Evolutionary conservation across 495 filamentous ascomycete genomes (phyloP).

Genomic region (Penicillium robsamsonii): DNA sequence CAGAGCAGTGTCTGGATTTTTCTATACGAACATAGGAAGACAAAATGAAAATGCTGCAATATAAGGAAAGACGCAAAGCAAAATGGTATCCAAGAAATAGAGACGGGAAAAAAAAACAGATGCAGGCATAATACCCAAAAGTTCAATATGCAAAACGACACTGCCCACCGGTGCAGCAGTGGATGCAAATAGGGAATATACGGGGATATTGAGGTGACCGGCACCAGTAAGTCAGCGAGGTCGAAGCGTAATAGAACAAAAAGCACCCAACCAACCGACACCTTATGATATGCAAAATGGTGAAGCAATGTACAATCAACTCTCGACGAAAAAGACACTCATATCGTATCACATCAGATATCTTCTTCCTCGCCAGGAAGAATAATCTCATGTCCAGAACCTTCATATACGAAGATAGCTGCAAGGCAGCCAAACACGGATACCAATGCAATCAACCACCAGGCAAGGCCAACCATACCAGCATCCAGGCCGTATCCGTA

Average conservation of each 20-base stretch:
- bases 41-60: slow-evolving; percentile 1
- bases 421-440: slow-evolving; percentile 60
- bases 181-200: background rate
- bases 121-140: background rate
- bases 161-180: slow-evolving; percentile 1
- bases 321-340: slow-evolving; percentile 4
- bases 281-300: slow-evolving; percentile 29
- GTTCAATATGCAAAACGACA: background rate
- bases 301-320: slow-evolving; percentile 27
- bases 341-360: slow-evolving; percentile 23
- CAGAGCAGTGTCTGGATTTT: slow-evolving; percentile 1
- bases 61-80: background rate
- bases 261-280: slow-evolving; percentile 19
- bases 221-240: background rate
- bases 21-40: slow-evolving; percentile 1
- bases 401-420: slow-evolving; percentile 69
- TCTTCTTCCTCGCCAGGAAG: slow-evolving; percentile 66
- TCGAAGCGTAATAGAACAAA: slow-evolving; percentile 5
- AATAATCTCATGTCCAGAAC: slow-evolving; percentile 68
- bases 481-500: slow-evolving; percentile 68
- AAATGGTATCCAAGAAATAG: slow-evolving; percentile 6
- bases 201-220: background rate
- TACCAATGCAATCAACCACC: slow-evolving; percentile 67
- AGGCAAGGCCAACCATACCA: slow-evolving; percentile 73
- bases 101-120: background rate